phyloP scores from a whole-genome alignment of 2,329 filamentous ascomycete genomes.

The Epichloe hybrida region DNA sequence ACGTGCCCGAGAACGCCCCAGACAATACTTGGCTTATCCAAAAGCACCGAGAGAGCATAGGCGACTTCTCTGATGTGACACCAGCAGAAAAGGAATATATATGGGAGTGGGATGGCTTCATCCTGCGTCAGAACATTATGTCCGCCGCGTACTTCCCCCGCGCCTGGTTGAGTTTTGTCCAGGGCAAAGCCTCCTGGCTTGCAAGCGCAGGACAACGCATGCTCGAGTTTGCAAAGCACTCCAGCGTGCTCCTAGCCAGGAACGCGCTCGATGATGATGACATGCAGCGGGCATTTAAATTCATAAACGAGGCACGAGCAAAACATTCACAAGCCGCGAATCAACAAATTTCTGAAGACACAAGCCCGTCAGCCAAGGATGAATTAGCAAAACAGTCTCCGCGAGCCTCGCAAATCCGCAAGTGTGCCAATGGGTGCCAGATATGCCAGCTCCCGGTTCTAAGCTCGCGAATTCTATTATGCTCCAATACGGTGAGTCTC shows the following conservation, averaged over 20 bases:
- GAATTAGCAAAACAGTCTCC: conserved; percentile 15
- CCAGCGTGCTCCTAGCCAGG: conserved; percentile 35
- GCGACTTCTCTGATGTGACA: conserved; percentile 43
- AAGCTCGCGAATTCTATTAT: conserved; percentile 34
- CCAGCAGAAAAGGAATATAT: conserved; percentile 44
- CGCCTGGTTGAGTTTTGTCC: conserved; percentile 39
- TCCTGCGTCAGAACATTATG: conserved; percentile 36
- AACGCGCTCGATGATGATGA: conserved; percentile 31
- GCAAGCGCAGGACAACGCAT: conserved; percentile 31
- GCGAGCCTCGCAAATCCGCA: conserved; percentile 24
- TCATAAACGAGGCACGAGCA: conserved; percentile 29
- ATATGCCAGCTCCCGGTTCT: conserved; percentile 35
- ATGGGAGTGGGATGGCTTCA: conserved; percentile 43
- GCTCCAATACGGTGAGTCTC: conserved; percentile 32
- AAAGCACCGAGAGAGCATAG: conserved; percentile 43
- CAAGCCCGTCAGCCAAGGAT: not conserved
- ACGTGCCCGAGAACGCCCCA: conserved; percentile 28
- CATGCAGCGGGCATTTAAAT: conserved; percentile 27
- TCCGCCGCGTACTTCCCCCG: conserved; percentile 38
- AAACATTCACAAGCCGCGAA: conserved; percentile 6
- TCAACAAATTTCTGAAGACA: not conserved
- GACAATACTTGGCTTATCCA: conserved; percentile 43
- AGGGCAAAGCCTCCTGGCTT: conserved; percentile 39
- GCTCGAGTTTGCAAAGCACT: conserved; percentile 42
- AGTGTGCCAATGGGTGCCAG: conserved; percentile 31